These are phyloP conservation scores for Lonicera japonica DNA, from an alignment of 129 eudicot genomes.

Conservation along the genomic window DNA sequence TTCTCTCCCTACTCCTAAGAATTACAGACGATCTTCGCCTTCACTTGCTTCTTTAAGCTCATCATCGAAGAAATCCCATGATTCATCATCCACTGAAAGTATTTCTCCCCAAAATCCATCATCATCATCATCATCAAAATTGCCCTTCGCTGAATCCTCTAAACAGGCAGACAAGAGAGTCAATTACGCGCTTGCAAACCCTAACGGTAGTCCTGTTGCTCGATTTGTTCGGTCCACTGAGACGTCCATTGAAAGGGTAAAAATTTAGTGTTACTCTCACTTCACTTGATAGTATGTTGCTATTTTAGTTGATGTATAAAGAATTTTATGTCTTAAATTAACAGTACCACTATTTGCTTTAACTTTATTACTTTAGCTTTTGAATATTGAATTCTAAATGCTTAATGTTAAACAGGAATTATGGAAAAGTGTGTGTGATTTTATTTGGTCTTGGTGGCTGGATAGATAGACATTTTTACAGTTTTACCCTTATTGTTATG, in stretches of 20 bases:
- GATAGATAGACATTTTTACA: no score
- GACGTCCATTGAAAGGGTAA: slow-evolving; percentile 67
- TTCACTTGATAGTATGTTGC: no score
- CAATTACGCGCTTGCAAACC: slow-evolving; percentile 37
- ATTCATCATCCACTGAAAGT: slow-evolving; percentile 24
- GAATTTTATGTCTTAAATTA: no score
- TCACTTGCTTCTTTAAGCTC: slow-evolving; percentile 41
- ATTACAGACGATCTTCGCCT: slow-evolving; percentile 21
- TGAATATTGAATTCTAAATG: no score
- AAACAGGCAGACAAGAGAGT: slow-evolving; percentile 26
- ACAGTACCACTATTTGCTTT: no score
- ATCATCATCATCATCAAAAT: slow-evolving; percentile 27
- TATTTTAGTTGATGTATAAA: no score
- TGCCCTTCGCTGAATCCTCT: slow-evolving; percentile 29
- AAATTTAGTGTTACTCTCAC: no score
- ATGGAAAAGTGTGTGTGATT: no score
- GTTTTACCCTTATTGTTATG: no score
- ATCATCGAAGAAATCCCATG: slow-evolving; percentile 20
- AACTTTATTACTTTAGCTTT: no score
- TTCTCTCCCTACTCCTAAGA: slow-evolving; percentile 8
- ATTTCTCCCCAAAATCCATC: slow-evolving; percentile 15
- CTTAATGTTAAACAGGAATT: no score
- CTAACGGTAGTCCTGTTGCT: slow-evolving; percentile 45
- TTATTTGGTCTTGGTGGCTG: no score
- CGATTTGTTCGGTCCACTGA: slow-evolving; percentile 53